phyloP scores from a whole-genome alignment of 768 basidiomycete genomes.

The Leccinum rimulosum region DNA sequence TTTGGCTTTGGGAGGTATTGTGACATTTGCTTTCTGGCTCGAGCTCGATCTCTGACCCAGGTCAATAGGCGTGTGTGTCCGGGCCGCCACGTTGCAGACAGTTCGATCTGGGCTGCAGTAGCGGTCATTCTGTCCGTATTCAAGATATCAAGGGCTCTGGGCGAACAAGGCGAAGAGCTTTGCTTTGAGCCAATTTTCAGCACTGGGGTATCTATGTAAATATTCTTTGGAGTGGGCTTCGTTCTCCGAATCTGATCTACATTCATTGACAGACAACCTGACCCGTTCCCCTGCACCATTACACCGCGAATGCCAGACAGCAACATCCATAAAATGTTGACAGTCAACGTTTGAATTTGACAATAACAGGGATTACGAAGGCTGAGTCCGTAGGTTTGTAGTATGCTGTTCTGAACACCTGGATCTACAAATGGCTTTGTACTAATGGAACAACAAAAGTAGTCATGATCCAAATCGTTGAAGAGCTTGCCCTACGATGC shows the following conservation, averaged over 20 bases:
- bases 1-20: constrained; percentile 28
- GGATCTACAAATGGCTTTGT: background rate
- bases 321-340: constrained; percentile 3
- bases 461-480: background rate
- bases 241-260: background rate
- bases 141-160: constrained; percentile 25
- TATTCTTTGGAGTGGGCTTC: background rate
- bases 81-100: constrained; percentile 31
- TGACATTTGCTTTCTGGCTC: background rate
- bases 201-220: constrained; percentile 15
- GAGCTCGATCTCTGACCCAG: background rate
- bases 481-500: background rate
- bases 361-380: background rate
- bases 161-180: constrained; percentile 28
- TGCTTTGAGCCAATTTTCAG: constrained; percentile 13
- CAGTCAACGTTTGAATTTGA: background rate
- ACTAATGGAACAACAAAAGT: background rate
- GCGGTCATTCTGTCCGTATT: constrained; percentile 26
- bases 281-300: constrained; percentile 18
- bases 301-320: constrained; percentile 1
- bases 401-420: background rate
- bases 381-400: background rate
- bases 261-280: constrained; percentile 8
- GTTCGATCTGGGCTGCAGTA: constrained; percentile 30
- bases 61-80: constrained; percentile 28